Evolutionary conservation across 2,329 filamentous ascomycete species (phyloP), one percentile per base, ranked within the genome.

Genomic region (Fusarium mundagurra): DNA sequence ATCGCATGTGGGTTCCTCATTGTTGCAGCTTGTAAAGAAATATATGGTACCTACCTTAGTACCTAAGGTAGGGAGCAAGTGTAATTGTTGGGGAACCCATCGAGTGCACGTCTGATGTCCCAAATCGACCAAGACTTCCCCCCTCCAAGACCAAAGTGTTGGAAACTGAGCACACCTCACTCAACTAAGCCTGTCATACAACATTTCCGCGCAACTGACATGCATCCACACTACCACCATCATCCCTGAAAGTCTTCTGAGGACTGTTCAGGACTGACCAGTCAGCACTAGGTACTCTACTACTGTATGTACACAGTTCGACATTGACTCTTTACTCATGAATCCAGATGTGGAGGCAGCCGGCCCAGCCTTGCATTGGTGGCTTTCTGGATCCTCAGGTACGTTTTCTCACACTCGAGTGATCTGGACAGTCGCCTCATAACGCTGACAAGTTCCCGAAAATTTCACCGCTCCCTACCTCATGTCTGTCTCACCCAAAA

Each of bases 91-190:
- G 41, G 36, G 44, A 62, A 39, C 61, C 62, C 65, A 60, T 43
- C 41, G 43, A 45, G 55, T 45, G 48, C 53, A 36, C 58, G 58
- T 63, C 53, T 62, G 48, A 66, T 64, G 57, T 39, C 39, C 60
- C 43, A 58, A 73, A 75, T 77, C 69, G 67, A 53, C 72, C 64
- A 53, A 68, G 64, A 60, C 66, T 65, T 61, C 63, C 67, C 69
- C 64, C 76, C 69, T 61, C 75, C 73, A 67, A 50, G 61, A 78
- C 76, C 76, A 63, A 60, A 65, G 64, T 39, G 65, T 60, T 66
- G 76, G 76, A 67, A 77, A 71, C 61, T 70, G 63, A 63, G 61
- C 67, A 67, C 71, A 71, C 67, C 63, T 71, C 47, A 48, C 63
- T 71, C 44, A 48, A 61, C 58, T 50, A 48, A 51, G 47, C 53